These are phyloP conservation scores for Rhododendron molle DNA, from an alignment of 148 eudicot species.

Conservation along the genomic window DNA sequence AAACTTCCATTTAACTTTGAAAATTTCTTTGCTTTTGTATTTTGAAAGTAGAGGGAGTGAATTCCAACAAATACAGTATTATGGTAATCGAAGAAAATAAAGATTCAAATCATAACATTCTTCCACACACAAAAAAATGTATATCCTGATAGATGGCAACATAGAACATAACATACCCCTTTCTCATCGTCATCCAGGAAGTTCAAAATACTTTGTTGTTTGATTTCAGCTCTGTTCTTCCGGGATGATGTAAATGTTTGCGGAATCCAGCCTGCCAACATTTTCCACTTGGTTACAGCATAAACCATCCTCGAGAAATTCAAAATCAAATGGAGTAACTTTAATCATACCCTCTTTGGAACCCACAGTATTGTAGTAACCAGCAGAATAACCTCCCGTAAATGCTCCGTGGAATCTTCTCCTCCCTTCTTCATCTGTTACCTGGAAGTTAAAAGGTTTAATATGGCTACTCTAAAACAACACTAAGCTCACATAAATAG, in stretches of 20 bases:
- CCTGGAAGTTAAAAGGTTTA: conserved; percentile 37
- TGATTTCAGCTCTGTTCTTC: conserved; percentile 82
- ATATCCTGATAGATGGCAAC: not conserved
- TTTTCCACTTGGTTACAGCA: not conserved
- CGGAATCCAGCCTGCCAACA: conserved; percentile 79
- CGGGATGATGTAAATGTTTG: conserved; percentile 85
- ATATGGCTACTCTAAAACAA: not conserved
- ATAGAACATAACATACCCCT: conserved; percentile 47
- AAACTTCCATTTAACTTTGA: not conserved
- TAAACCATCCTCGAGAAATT: conserved; percentile 10
- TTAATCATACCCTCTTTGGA: conserved; percentile 77
- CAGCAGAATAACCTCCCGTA: conserved; percentile 93
- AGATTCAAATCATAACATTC: too few relatives aligned
- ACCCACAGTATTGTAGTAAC: conserved; percentile 91
- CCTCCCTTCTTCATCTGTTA: conserved; percentile 91
- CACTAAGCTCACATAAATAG: not conserved
- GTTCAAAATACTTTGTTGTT: conserved; percentile 60
- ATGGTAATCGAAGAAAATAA: too few relatives aligned
- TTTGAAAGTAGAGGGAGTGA: too few relatives aligned
- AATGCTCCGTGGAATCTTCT: conserved; percentile 99
- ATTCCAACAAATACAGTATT: too few relatives aligned
- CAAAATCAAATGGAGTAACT: not conserved
- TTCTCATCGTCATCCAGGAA: conserved; percentile 96
- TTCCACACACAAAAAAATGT: not conserved
- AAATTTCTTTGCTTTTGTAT: not conserved